Base-by-base conservation (phyloP, 129 eudicot genomes). In the Tagetes patula region DNA sequence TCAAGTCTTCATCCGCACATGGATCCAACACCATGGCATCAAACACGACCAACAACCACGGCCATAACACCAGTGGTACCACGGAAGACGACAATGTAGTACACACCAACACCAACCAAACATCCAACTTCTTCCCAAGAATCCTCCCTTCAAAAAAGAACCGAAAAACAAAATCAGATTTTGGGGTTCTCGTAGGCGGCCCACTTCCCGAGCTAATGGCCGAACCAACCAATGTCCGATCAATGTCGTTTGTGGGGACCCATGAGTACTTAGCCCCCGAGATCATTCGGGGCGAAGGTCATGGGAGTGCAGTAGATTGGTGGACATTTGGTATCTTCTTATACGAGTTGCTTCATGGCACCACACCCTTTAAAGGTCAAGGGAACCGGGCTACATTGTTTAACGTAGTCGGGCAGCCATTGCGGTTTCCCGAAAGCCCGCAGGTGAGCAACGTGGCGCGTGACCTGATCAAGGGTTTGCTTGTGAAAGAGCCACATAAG, bases 261-360 rank as follows among this genome's bases (percentile, higher is more conserved):
- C 96, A 47, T 0, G 52, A 47, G 52, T 47, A 47, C 52, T 11
- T 47, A 47, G 56, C 56, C 4, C 56, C 56, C 85, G 38, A 92
- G 87, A 53, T 89, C 32, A 84, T 89, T 14, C 84, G 92, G 1
- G 96, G 96, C 1, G 96, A 89, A 76, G 96, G 96, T 31, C 96
- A 89, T 54, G 96, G 96, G 1, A 89, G 96, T 54, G 92, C 92
- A 27, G 96, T 89, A 45, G 96, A 89, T 68, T 89, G 96, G 96
- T 89, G 96, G 96, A 89, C 96, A 2, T 84, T 89, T 37, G 96
- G 96, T 0, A 86, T 89, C 7, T 89, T 89, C 76, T 71, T 89
- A 56, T 89, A 86, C 36, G 96, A 89, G 81, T 82, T 89, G 20
- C 73, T 89, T 31, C 92, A 86, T 38, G 96, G 96, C 2, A 87